Evolutionary conservation across 129 eudicot species (phyloP), one percentile per base, ranked within the genome.

Genomic region (Helianthus tuberosus): DNA sequence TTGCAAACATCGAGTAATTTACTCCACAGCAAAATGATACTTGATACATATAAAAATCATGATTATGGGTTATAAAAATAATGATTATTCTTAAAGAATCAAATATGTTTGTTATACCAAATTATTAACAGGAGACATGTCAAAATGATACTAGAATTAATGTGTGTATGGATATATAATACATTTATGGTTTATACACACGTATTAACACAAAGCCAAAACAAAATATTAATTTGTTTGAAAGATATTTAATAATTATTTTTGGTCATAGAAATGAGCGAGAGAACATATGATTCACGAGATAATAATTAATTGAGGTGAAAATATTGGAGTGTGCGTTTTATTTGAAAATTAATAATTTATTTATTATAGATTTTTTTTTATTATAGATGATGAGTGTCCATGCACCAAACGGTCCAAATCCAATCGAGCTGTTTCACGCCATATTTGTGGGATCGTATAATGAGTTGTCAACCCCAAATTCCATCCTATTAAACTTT

Each of bases 351-450:
- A 47, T 4, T 2, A 20, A 12, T 68, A 20, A 47, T 6, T 0
- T 39, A n/a, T n/a, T n/a, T n/a, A n/a, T n/a, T n/a, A n/a, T n/a
- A n/a, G n/a, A n/a, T n/a, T n/a, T n/a, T n/a, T n/a, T n/a, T n/a
- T n/a, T n/a, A 23, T 52, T 52, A 66, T 39, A 44, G 36, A 66
- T 52, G 58, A 53, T 7, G 47, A 68, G 74, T 66, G 67, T 67
- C 80, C 68, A 76, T 76, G 87, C 89, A 77, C 58, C 82, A 89
- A 86, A 86, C 84, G 89, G 87, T 74, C 58, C 82, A 89, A 86
- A 86, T 86, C 88, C 82, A 77, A 84, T 86, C 66, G 89, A 86
- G 92, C 88, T 89, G 96, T 89, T 86, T 77, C 83, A 80, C 80
- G 87, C 96, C 77, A 79, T 84, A 82, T 81, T 82, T 89, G 87